Evolutionary conservation across 169 alveolate genomes (phyloP), one percentile per base, ranked within the genome.

Genomic region (Plasmodium vivax): DNA sequence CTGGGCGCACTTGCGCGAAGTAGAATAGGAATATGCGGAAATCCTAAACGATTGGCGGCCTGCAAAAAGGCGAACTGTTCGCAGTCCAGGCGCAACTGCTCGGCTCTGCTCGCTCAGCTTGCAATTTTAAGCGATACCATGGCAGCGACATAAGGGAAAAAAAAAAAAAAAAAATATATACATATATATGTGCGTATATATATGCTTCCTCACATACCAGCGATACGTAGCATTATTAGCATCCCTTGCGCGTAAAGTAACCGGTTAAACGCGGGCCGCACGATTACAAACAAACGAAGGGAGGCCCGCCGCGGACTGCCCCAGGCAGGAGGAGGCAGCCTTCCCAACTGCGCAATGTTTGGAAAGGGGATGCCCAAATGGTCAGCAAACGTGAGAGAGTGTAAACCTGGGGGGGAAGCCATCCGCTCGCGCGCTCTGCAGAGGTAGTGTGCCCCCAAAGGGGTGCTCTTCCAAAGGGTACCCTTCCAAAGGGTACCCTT

Each of bases 11-110:
- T 82, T 85, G 94, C 32, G 93, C 83, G 34, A 32, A 62, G 34
- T 80, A 81, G 92, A 75, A 94, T 9, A 81, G 84, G 87, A 83
- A 94, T 10, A 81, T 91, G 12, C 34, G 72, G 8, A 96, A 93
- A 77, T 73, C 92, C 95, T 83, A 93, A 16, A 92, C 79, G 62
- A 85, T 85, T 19, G 36, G 77, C 3, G 16, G 36, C 1, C 36
- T 68, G 43, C 30, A 68, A 23, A 23, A 23, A 23, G 77, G 77
- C n/a, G 43, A 68, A 68, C 23, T 19, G 77, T 68, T 68, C n/a
- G 77, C 43, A 68, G 38, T 68, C 77, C 77, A 16, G 8, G 32
- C 12, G 77, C 77, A 68, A n/a, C 62, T 51, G 8, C 23, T 16
- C 4, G 23, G 62, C 62, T 19, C n/a, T 68, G 4, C n/a, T 68